Evolutionary conservation across 1,284 basidiomycete genomes (phyloP), one percentile per base, ranked within the genome.

Genomic region (Austropuccinia psidii): DNA sequence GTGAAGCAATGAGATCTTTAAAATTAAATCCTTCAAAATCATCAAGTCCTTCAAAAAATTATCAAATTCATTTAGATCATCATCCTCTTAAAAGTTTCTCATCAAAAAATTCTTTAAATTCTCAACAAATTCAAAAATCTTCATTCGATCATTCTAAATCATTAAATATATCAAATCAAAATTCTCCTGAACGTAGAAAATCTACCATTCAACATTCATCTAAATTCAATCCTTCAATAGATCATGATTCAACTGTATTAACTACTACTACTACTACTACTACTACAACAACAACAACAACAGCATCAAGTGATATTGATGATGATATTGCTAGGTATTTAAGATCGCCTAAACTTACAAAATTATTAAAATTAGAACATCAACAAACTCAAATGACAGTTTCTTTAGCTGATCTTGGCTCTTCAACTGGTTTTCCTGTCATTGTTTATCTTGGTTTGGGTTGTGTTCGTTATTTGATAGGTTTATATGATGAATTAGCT

Each of bases 401-500:
- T 66, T 97, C 94, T 74, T 84, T 95, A 19, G 93, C 94, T 2
- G 94, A 98, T 79, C 85, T 98, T 62, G 95, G 95, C 0, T 86
- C 85, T 74, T 85, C 88, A 0, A 85, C 84, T 24, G 95, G 95
- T 0, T 87, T 87, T 78, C 93, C 94, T 0, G 86, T 98, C 13
- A 82, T 98, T 54, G 86, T 98, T 11, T 98, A 95, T 80, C 86
- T 98, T 68, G 95, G 95, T 0, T 81, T 98, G 35, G 94, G 95
- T 4, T 93, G 91, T 78, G 94, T 98, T 5, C 85, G 95, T 37
- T 93, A 98, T 81, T 86, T 98, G 70, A 89, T 96, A 83, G 93
- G 91, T 5, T 82, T 98, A 47, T 98, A 95, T 80, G 94, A 98
- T 80, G 95, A 98, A 79, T 89, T 98, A 85, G 95, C 95, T 15